Percentiles rank a stretch among this genome's conserved stretches.
Evolutionary conservation across 1,284 basidiomycete species (phyloP).

Genomic region (Cutaneotrichosporon sp.): DNA sequence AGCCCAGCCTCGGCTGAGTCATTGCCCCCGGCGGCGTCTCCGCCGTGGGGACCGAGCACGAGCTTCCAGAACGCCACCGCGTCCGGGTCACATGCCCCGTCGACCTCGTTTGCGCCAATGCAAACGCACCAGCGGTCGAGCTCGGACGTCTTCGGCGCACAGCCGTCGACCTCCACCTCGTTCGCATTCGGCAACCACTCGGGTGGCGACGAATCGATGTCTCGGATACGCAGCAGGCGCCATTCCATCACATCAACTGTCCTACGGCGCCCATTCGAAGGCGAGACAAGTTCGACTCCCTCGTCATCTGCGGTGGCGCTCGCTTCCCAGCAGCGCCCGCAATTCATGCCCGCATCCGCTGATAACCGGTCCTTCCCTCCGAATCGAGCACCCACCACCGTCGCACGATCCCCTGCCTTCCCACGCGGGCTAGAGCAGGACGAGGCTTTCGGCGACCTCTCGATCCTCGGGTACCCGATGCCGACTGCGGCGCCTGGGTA

Average conservation of each 20-base stretch:
- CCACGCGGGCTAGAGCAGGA: neutral
- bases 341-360: neutral
- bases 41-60: neutral
- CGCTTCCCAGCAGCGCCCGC: neutral
- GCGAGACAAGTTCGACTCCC: neutral
- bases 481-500: neutral
- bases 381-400: neutral
- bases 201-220: neutral
- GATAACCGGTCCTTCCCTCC: neutral
- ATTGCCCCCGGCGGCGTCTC: neutral
- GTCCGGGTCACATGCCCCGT: neutral
- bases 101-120: neutral
- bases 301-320: neutral
- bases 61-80: neutral
- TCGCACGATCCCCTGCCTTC: neutral
- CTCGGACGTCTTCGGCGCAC: neutral
- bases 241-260: neutral
- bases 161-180: neutral
- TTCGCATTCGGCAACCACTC: too few relatives aligned
- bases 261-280: neutral
- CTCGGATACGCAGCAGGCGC: neutral
- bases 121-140: neutral
- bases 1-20: neutral
- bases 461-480: constrained; percentile 1
- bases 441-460: neutral